Evolutionary conservation across 1,284 basidiomycete species (phyloP).

Genomic region (Somion occarium): DNA sequence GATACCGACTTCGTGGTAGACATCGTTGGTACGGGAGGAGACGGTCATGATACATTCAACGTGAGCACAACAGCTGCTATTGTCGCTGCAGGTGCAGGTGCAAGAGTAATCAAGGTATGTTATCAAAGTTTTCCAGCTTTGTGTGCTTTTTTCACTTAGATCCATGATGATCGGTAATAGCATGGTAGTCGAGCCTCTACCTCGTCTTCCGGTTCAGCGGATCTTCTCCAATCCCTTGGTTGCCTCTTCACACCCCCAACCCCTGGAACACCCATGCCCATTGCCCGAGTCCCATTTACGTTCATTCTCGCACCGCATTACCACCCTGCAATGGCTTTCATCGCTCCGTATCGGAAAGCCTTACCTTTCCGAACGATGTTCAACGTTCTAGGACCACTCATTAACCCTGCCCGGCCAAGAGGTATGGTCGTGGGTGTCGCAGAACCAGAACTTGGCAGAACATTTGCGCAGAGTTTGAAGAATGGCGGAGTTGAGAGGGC

Average conservation of each 20-base stretch:
- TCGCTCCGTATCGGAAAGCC: slow-evolving; percentile 82
- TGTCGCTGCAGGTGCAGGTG: slow-evolving; percentile 92
- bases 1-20: slow-evolving; percentile 69
- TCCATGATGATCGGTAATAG: slow-evolving; percentile 33
- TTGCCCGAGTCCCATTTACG: slow-evolving; percentile 72
- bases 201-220: slow-evolving; percentile 92
- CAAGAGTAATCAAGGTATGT: slow-evolving; percentile 86
- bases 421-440: slow-evolving; percentile 93
- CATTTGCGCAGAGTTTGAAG: slow-evolving; percentile 76
- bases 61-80: slow-evolving; percentile 95
- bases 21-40: slow-evolving; percentile 86
- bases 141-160: not conserved
- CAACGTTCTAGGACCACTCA: slow-evolving; percentile 92
- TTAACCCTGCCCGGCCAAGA: slow-evolving; percentile 85
- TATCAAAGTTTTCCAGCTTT: not conserved
- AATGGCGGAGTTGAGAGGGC: slow-evolving; percentile 75
- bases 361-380: slow-evolving; percentile 97
- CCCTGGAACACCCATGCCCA: slow-evolving; percentile 47
- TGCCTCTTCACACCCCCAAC: slow-evolving; percentile 75
- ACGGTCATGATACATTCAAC: slow-evolving; percentile 97
- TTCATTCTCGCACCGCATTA: slow-evolving; percentile 95
- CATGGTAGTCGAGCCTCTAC: slow-evolving; percentile 94
- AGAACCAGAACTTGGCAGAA: slow-evolving; percentile 75
- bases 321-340: slow-evolving; percentile 81
- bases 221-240: slow-evolving; percentile 83